A percentile compares a stretch with the other conserved stretches of the same genome.
These are phyloP conservation scores for Trichoderma guizhouense DNA, from an alignment of 2,329 filamentous ascomycete species.

Conservation along the genomic window DNA sequence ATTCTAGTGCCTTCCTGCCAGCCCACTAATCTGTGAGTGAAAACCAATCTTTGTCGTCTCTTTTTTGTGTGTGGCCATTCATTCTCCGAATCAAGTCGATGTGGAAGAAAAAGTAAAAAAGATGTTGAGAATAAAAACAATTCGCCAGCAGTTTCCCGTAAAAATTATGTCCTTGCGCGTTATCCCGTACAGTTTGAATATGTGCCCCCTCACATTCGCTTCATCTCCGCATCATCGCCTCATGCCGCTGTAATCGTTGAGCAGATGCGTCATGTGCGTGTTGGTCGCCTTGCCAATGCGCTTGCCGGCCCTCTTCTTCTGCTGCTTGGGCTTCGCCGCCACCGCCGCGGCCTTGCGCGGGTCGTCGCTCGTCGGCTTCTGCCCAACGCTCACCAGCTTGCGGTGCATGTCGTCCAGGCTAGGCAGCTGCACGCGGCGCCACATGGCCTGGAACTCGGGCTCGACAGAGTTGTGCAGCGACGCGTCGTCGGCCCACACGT, in stretches of 20 bases:
- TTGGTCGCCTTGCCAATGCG: constrained; percentile 80
- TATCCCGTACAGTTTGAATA: not conserved
- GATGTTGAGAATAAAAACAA: not conserved
- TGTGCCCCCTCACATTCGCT: not conserved
- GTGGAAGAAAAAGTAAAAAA: not conserved
- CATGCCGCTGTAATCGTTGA: constrained; percentile 66
- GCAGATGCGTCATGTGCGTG: constrained; percentile 76
- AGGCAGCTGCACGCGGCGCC: constrained; percentile 77
- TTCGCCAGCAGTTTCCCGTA: not conserved
- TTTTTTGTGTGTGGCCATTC: not conserved
- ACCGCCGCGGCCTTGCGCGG: constrained; percentile 48
- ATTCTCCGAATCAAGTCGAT: not conserved
- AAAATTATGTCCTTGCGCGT: not conserved
- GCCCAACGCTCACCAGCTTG: constrained; percentile 71
- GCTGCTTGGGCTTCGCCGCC: constrained; percentile 64
- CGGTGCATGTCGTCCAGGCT: constrained; percentile 71
- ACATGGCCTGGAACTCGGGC: constrained; percentile 77
- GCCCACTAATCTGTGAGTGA: not conserved
- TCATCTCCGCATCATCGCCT: constrained; percentile 34
- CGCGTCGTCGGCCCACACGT: constrained; percentile 86
- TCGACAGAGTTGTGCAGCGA: constrained; percentile 74
- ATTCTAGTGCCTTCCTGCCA: not conserved
- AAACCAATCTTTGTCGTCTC: not conserved
- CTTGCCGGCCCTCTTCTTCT: constrained; percentile 65
- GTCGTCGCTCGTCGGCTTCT: constrained; percentile 82